Base-by-base conservation (phyloP, 2,329 filamentous ascomycete species). In the Iodosphaeria phyllophila region DNA sequence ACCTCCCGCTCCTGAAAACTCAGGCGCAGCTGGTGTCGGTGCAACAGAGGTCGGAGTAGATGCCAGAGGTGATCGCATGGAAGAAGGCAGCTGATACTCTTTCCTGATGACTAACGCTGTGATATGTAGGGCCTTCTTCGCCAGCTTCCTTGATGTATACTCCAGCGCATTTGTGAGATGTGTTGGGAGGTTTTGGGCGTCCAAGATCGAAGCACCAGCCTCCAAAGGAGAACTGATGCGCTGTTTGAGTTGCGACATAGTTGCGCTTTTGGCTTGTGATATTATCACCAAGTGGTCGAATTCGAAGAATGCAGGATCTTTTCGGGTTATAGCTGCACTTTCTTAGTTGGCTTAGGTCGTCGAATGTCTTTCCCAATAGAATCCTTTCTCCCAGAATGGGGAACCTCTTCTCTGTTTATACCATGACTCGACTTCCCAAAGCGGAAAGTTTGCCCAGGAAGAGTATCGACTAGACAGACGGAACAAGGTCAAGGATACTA, bases 191-290 rank as follows among this genome's bases (percentile, higher is more conserved):
- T 60, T 57, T 33, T 67, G 56, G 17, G 52, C 50, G 35, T 71
- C 62, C 30, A 70, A 57, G 27, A 73, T 51, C 12, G 67, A 72
- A 20, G 52, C 50, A 11, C 67, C 67, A 15, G 68, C 67, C 51
- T 73, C 69, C 28, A 74, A 56, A 9, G 69, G 68, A 24, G 64
- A 60, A 2, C 68, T 73, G 37, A 74, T 74, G 28, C 50, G 53
- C 28, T 56, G 50, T 47, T 68, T 73, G 39, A 62, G 51, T 19
- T 52, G 40, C 53, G 39, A 31, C 37, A 44, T 45, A 23, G 22
- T 35, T 25, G 17, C n/a, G 14, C 11, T 13, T 35, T 18, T 30
- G 16, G 22, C n/a, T n/a, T n/a, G n/a, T n/a, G n/a, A n/a, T n/a
- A n/a, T n/a, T n/a, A n/a, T n/a, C n/a, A n/a, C n/a, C n/a, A n/a